Conservation (phyloP, 208 protist species). For the Crithidia brevicula region DNA sequence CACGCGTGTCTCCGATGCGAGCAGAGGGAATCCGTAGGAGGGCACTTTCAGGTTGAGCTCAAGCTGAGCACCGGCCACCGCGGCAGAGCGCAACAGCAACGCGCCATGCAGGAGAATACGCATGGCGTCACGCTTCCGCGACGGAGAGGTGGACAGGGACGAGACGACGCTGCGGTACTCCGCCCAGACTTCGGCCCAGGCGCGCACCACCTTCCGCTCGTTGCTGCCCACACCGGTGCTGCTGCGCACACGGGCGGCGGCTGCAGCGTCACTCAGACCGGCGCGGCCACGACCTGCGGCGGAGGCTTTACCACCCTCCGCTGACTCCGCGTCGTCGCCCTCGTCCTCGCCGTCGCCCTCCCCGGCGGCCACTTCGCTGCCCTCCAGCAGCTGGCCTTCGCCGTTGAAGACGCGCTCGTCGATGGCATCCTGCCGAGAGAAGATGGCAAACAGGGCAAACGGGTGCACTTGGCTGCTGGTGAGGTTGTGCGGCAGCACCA, state of each 20-base stretch:
- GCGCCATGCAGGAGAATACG: conserved; percentile 83
- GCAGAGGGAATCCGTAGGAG: conserved; percentile 80
- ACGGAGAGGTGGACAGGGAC: conserved; percentile 63
- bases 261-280: conserved; percentile 1
- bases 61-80: conserved; percentile 66
- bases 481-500: conserved; percentile 73
- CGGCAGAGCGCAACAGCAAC: conserved; percentile 73
- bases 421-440: conserved; percentile 72
- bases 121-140: conserved; percentile 77
- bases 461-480: conserved; percentile 80
- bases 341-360: neutral
- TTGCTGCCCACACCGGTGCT: conserved; percentile 34
- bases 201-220: conserved; percentile 68
- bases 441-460: conserved; percentile 82
- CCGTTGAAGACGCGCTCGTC: conserved; percentile 39
- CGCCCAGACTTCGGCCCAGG: conserved; percentile 88
- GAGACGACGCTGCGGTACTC: conserved; percentile 73
- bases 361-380: conserved; percentile 14
- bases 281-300: neutral
- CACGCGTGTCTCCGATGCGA: conserved; percentile 62
- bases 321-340: neutral
- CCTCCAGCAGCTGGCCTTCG: conserved; percentile 32
- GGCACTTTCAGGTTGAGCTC: conserved; percentile 81
- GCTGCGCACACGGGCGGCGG: conserved; percentile 22
- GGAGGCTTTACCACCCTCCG: neutral